Evolutionary conservation across 805 yeast species (phyloP), one percentile per base, ranked within the genome.

Genomic region (Hanseniaspora vineae): DNA sequence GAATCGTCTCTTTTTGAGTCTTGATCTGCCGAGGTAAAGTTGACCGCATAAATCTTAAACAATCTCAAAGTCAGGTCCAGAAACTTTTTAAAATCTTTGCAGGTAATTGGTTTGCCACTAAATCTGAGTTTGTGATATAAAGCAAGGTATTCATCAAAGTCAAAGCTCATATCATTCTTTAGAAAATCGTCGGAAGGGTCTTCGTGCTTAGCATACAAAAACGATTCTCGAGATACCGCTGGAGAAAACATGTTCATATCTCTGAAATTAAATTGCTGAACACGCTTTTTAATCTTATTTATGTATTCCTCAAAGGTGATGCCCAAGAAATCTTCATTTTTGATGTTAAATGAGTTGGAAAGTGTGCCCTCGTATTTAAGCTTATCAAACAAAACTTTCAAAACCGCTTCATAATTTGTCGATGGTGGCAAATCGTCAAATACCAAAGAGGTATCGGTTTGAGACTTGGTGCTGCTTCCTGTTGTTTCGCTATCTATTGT

Each of bases 311-410:
- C 52, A 35, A 61, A 54, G 0, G 66, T 62, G 17, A 54, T 55
- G 4, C 55, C 55, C n/a, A 52, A 42, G 6, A 29, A 37, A 31
- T 44, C 39, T 15, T 51, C 48, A 35, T 32, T 68, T 46, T 55
- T 56, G 14, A 56, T 51, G 17, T 51, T 65, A 53, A 62, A 57
- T 2, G 66, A 64, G 15, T 61, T 61, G 14, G 73, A 57, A 31
- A 74, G 55, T 14, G 58, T 57, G 2, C 75, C 73, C 42, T 70
- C 71, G 58, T 72, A 72, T 54, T 72, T 75, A 49, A 81, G 59
- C 51, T 77, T 76, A 57, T 80, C 77, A 14, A 82, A 76, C 49
- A 77, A 69, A 54, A 81, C 71, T 57, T 83, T 68, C 14, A 80
- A 65, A 37, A 80, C 75, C 52, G 77, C 78, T 54, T 80, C 80